A percentile compares a stretch with the other conserved stretches of the same genome.
Evolutionary conservation across 257 asterid species (phyloP).

Genomic region (Ophiorrhiza pumila): DNA sequence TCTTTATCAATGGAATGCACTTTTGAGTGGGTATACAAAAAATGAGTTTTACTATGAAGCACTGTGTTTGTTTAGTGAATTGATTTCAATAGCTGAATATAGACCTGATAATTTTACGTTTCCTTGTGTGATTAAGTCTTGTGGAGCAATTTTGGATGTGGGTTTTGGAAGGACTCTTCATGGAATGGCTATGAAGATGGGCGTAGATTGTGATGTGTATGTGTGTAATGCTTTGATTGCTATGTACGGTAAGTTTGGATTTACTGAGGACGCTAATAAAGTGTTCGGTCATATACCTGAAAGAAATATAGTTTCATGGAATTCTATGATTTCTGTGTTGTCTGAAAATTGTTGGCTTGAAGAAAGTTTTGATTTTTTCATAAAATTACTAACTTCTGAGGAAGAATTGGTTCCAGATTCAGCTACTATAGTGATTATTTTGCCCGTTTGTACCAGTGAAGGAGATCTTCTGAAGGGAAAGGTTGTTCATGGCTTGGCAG

Average conservation of each 20-base stretch:
- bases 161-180: conserved; percentile 22
- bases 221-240: conserved; percentile 26
- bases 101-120: conserved; percentile 32
- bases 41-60: conserved; percentile 23
- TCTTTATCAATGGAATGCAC: conserved; percentile 35
- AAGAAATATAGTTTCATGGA: conserved; percentile 31
- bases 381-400: conserved; percentile 6
- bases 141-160: conserved; percentile 31
- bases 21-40: conserved; percentile 30
- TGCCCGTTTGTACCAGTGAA: conserved; percentile 29
- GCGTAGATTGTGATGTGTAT: conserved; percentile 24
- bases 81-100: conserved; percentile 11
- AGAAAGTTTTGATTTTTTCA: conserved; percentile 21
- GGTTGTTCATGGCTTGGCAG: conserved; percentile 27
- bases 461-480: conserved; percentile 25
- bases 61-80: conserved; percentile 14
- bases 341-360: conserved; percentile 14
- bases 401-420: conserved; percentile 26
- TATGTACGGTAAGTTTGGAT: conserved; percentile 28
- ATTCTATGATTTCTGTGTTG: conserved; percentile 27
- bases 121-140: conserved; percentile 38
- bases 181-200: conserved; percentile 27
- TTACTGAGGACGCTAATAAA: conserved; percentile 7
- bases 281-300: conserved; percentile 30
- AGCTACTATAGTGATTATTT: conserved; percentile 28